Conservation (phyloP, 495 filamentous ascomycete genomes). For the Aspergillus nanangensis region DNA sequence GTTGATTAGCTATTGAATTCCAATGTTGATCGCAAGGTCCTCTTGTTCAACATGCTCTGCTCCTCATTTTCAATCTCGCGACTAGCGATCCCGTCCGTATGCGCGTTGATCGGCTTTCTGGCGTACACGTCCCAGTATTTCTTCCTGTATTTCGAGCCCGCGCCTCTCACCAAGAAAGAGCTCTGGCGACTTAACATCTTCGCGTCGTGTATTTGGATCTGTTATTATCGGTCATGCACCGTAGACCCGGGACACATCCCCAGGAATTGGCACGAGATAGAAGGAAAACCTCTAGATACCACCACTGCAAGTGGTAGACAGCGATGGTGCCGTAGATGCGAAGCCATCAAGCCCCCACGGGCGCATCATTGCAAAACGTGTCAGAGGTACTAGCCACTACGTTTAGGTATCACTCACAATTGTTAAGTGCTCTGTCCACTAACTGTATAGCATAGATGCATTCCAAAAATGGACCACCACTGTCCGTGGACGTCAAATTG, state of each 20-base stretch:
- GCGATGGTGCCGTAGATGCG: conserved; percentile 85
- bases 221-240: conserved; percentile 71
- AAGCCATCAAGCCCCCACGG: conserved; percentile 75
- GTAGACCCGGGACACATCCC: conserved; percentile 66
- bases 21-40: too few relatives aligned
- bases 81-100: conserved; percentile 66
- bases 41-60: too few relatives aligned
- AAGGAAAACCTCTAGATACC: conserved; percentile 22
- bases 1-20: too few relatives aligned
- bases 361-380: conserved; percentile 92
- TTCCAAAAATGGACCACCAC: conserved; percentile 98
- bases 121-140: conserved; percentile 81
- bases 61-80: conserved; percentile 17
- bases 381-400: conserved; percentile 55
- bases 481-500: conserved; percentile 96
- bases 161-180: conserved; percentile 58
- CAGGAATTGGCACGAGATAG: conserved; percentile 19
- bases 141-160: conserved; percentile 69
- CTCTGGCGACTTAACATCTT: conserved; percentile 68
- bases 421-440: not conserved
- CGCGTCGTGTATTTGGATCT: conserved; percentile 69
- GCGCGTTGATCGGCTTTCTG: conserved; percentile 65
- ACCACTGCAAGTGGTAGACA: conserved; percentile 25
- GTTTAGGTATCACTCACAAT: not conserved
- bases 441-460: conserved; percentile 58